Evolutionary conservation across 1,139 yeast genomes (phyloP).

Genomic region (Debaryomycetaceae sp.): DNA sequence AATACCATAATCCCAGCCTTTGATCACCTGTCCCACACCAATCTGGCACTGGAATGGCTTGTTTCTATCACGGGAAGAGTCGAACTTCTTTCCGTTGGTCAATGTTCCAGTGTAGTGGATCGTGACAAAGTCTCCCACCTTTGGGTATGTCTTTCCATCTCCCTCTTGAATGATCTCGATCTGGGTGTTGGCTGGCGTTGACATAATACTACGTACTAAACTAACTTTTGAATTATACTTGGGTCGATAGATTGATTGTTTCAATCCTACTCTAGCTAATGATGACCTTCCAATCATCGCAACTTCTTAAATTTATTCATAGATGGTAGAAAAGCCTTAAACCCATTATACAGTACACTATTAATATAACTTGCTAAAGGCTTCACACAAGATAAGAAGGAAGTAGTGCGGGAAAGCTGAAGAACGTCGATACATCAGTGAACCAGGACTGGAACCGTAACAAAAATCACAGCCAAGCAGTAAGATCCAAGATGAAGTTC

Average conservation of each 20-base stretch:
- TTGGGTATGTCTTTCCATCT: conserved; percentile 85
- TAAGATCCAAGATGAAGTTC: conserved; percentile 1
- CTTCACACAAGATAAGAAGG: no score
- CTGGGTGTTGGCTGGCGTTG: conserved; percentile 42
- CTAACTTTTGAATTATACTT: neutral
- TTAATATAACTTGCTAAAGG: no score
- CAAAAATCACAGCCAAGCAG: neutral
- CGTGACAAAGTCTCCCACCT: conserved; percentile 79
- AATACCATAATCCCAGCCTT: conserved; percentile 94
- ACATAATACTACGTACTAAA: conserved; percentile 19
- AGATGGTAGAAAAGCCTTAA: no score
- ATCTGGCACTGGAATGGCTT: conserved; percentile 89
- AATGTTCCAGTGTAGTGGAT: conserved; percentile 96
- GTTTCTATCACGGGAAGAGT: conserved; percentile 91
- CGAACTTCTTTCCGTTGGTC: conserved; percentile 92
- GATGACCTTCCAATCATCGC: neutral
- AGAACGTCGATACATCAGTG: no score
- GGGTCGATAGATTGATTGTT: neutral
- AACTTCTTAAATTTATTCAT: no score
- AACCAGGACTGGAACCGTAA: no score
- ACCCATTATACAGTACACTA: no score
- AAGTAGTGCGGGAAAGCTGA: no score
- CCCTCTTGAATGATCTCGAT: conserved; percentile 52
- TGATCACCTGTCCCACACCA: conserved; percentile 95
- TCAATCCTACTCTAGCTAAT: neutral